These are phyloP conservation scores for Solanum ossicruentum DNA, from an alignment of 257 asterid species.

Conservation along the genomic window DNA sequence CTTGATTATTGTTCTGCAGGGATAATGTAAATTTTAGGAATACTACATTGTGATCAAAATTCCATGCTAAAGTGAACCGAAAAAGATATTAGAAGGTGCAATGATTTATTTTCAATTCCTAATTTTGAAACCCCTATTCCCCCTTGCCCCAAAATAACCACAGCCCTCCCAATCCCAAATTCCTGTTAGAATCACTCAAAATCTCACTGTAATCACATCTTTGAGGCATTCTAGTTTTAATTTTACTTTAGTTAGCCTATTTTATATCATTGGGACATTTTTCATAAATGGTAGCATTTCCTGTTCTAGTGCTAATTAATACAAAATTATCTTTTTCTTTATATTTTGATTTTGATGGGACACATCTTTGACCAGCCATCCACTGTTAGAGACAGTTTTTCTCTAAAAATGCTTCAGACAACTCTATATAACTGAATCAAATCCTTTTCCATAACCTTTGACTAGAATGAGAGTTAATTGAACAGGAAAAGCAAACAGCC, in stretches of 20 bases:
- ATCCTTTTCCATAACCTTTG: not conserved
- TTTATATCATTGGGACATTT: too few relatives aligned
- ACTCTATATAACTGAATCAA: not conserved
- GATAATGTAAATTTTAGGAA: not conserved
- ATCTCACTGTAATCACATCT: not conserved
- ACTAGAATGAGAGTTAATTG: not conserved
- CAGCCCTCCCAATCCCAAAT: not conserved
- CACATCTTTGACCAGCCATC: not conserved
- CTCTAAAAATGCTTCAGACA: not conserved
- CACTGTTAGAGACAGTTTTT: not conserved
- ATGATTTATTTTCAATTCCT: not conserved
- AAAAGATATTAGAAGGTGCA: not conserved
- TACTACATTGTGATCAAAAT: not conserved
- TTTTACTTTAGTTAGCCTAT: too few relatives aligned
- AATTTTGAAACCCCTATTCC: not conserved
- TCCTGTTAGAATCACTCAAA: not conserved
- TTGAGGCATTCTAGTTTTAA: not conserved
- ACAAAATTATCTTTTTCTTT: too few relatives aligned
- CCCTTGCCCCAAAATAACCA: not conserved
- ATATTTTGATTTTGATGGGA: not conserved
- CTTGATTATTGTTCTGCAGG: not conserved
- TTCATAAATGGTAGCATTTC: too few relatives aligned
- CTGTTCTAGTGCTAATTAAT: too few relatives aligned
- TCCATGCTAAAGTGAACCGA: not conserved
- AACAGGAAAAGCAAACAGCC: not conserved